Evolutionary conservation across 176 grass and related monocot species (phyloP).

Genomic region (Oropetium thomaeum): DNA sequence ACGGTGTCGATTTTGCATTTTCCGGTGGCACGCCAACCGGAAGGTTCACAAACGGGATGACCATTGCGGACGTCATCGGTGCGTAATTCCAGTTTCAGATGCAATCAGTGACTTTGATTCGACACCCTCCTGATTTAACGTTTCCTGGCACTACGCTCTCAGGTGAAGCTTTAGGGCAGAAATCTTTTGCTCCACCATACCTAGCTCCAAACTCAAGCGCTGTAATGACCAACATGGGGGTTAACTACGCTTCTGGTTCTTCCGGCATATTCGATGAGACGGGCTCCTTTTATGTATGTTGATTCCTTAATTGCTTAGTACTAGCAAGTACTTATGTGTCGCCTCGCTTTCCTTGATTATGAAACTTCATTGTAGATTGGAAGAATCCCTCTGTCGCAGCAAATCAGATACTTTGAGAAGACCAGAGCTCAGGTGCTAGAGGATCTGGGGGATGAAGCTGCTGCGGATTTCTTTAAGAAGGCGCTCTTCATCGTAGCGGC

Average conservation of each 20-base stretch:
- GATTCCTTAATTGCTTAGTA: neutral
- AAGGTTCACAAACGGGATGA: conserved; percentile 92
- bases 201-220: conserved; percentile 55
- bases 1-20: conserved; percentile 69
- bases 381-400: conserved; percentile 63
- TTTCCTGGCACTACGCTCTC: neutral
- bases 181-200: conserved; percentile 60
- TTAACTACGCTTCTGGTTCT: conserved; percentile 85
- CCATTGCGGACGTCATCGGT: conserved; percentile 75
- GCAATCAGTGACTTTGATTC: neutral
- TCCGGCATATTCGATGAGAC: conserved; percentile 92
- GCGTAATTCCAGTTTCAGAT: conserved; percentile 27
- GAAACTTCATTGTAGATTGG: conserved; percentile 48
- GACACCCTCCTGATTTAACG: conserved; percentile 3
- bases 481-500: conserved; percentile 52
- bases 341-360: conserved; percentile 17
- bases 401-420: conserved; percentile 74
- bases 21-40: conserved; percentile 77
- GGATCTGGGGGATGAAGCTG: conserved; percentile 42
- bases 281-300: conserved; percentile 70
- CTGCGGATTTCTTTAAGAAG: conserved; percentile 51
- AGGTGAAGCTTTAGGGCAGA: conserved; percentile 75
- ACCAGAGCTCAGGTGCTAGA: conserved; percentile 50
- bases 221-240: conserved; percentile 34
- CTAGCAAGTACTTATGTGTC: neutral